Evolutionary conservation across 495 filamentous ascomycete species (phyloP).

Genomic region (Oleoguttula mirabilis): DNA sequence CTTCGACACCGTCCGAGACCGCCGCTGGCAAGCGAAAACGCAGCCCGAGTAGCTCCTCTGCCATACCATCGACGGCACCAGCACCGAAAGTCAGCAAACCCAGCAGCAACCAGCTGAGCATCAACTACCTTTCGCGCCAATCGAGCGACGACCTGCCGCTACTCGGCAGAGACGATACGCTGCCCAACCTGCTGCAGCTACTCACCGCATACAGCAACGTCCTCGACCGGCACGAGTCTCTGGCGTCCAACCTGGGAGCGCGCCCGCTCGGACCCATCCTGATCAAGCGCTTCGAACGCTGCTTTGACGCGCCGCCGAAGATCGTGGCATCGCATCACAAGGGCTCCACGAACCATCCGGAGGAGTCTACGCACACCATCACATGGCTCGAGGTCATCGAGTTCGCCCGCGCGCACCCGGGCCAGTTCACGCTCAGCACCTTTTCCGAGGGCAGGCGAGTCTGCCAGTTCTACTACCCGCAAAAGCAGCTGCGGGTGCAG

Average conservation of each 20-base stretch:
- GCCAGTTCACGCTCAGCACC: slow-evolving; percentile 64
- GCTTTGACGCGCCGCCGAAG: slow-evolving; percentile 69
- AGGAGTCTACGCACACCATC: slow-evolving; percentile 36
- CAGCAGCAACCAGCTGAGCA: slow-evolving; percentile 25
- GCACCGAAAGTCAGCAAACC: slow-evolving; percentile 40
- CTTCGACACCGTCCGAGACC: slow-evolving; percentile 30
- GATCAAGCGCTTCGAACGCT: slow-evolving; percentile 70
- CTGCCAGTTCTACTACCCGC: slow-evolving; percentile 57
- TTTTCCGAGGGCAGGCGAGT: slow-evolving; percentile 52
- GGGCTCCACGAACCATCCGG: slow-evolving; percentile 47
- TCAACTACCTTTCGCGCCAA: slow-evolving; percentile 70
- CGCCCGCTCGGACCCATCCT: slow-evolving; percentile 71
- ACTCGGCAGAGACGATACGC: slow-evolving; percentile 45
- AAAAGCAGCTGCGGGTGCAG: slow-evolving; percentile 69
- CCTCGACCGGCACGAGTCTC: slow-evolving; percentile 70
- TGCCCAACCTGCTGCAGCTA: slow-evolving; percentile 51
- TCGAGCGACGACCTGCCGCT: slow-evolving; percentile 50
- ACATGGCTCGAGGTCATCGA: slow-evolving; percentile 78
- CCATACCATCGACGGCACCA: slow-evolving; percentile 30
- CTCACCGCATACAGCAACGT: slow-evolving; percentile 74
- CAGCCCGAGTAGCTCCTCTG: slow-evolving; percentile 24
- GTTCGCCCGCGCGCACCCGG: slow-evolving; percentile 67
- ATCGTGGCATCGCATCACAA: slow-evolving; percentile 55
- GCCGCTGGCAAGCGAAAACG: slow-evolving; percentile 43
- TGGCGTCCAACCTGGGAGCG: slow-evolving; percentile 74